Evolutionary conservation across 148 eudicot genomes (phyloP), one percentile per base, ranked within the genome.

Genomic region (Vaccinium macrocarpon): DNA sequence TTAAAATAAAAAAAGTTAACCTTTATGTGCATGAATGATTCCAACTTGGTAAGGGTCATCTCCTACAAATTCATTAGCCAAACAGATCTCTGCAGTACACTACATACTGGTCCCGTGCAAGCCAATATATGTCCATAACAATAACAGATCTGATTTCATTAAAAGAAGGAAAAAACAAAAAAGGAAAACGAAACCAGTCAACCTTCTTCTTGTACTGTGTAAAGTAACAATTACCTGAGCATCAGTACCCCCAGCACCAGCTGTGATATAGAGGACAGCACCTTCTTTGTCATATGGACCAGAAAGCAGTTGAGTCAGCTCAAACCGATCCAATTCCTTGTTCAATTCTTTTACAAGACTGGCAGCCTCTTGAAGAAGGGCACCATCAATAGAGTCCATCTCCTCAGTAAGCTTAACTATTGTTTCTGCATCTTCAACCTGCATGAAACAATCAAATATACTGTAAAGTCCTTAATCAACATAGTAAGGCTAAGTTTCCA

Each of bases 191-290:
- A 15, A 64, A 61, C 42, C 56, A 55, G 56, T 50, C 59, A 15
- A 72, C 8, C 35, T 19, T 53, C 48, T 23, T 48, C 19, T 5
- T 14, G 32, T 72, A 23, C 50, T 46, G 56, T 50, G 61, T 71
- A 78, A 42, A 84, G 66, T 46, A 84, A 42, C 81, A 79, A 80
- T 84, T 88, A 96, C 99, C 98, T 96, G 99, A 84, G 99, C 99
- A 93, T 96, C 99, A 83, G 99, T 96, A 81, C 99, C 99, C 80
- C 99, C 98, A 42, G 99, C 99, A 86, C 99, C 99, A 84, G 99
- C 99, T 83, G 99, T 84, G 83, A 96, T 96, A 70, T 85, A 85
- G 64, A 96, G 82, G 52, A 96, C 96, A 80, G 97, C 99, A 82
- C 99, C 95, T 91, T 96, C 99, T 90, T 93, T 96, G 88, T 97